Conservation (phyloP, 2,329 filamentous ascomycete genomes). For the Nigrospora oryzae region DNA sequence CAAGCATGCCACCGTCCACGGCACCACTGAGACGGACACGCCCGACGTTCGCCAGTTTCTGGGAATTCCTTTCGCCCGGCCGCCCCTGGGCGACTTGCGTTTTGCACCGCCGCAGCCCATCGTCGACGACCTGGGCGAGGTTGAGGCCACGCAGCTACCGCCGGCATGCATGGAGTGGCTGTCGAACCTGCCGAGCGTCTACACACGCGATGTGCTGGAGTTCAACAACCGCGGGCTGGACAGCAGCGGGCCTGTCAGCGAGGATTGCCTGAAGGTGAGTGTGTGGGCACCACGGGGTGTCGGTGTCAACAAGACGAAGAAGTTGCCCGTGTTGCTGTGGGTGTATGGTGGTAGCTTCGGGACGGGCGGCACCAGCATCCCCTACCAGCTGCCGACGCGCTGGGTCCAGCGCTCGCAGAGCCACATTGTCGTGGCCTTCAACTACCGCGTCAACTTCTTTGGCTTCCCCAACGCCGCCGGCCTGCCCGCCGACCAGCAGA, state of each 20-base stretch:
- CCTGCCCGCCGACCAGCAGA: conserved; percentile 20
- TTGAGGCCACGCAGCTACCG: conserved; percentile 8
- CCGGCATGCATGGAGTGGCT: conserved; percentile 15
- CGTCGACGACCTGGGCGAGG: conserved; percentile 3
- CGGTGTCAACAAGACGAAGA: neutral
- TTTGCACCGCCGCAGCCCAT: conserved; percentile 14
- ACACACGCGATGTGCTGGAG: conserved; percentile 10
- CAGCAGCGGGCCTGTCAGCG: conserved; percentile 5
- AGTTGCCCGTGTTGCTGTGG: neutral
- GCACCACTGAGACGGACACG: neutral
- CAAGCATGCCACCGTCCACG: neutral
- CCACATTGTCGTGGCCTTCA: conserved; percentile 28
- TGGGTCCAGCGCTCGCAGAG: conserved; percentile 17
- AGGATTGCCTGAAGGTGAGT: conserved; percentile 1
- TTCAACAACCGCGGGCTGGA: conserved; percentile 15
- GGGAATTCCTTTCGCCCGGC: conserved; percentile 19
- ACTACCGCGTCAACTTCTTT: conserved; percentile 27
- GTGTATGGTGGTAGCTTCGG: conserved; percentile 27
- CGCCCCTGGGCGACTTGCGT: conserved; percentile 15
- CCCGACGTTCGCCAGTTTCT: conserved; percentile 13
- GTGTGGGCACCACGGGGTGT: neutral
- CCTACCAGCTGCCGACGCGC: conserved; percentile 26
- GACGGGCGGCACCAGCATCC: conserved; percentile 24
- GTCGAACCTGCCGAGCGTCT: neutral
- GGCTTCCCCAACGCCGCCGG: conserved; percentile 22